Base-by-base conservation (phyloP, 2,329 filamentous ascomycete genomes). In the Pestalotiopsis sp. region DNA sequence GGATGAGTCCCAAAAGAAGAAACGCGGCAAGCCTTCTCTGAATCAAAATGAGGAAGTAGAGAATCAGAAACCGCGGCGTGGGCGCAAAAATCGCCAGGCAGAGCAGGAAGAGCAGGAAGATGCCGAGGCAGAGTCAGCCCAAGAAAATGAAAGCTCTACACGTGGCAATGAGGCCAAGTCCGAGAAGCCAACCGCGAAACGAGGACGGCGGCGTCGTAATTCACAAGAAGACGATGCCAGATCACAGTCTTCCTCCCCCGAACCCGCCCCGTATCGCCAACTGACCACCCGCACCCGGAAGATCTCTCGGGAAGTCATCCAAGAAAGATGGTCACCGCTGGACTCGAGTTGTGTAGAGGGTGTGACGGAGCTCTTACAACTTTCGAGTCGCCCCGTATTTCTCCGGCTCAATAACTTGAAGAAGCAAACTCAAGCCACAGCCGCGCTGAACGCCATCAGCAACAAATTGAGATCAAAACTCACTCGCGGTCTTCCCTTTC, bases 301-400 rank as follows among this genome's bases (percentile, higher is more conserved):
- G 56, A 81, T 93, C 57, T 86, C 89, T n/a, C 86, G 85, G 69
- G 84, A 86, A 35, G 86, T 84, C 48, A 91, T 97, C 68, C 85
- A 91, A 56, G 80, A 89, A 56, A 92, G 91, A 75, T 94, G 91
- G 91, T 81, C 83, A 2, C 82, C 86, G 5, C 82, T 92, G 4
- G 82, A 87, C 4, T 76, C 80, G 6, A 78, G 82, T 26, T 87
- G 89, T 56, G 78, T 91, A 66, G 80, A 84, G 7, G 84, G 85
- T 64, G 83, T 91, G n/a, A 80, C 82, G 20, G 76, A 81, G 17
- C 82, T 92, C 35, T 79, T 93, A 39, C 79, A 83, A 24, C 84
- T 89, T 70, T 85, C 88, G 64, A 87, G 89, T 71, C 85, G 86
- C 17, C 88, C 90, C 14, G 86, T 92, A 58, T 82, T 92, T 13